phyloP scores from a whole-genome alignment of 2,329 filamentous ascomycete genomes.

The Cordyceps tenuipes region DNA sequence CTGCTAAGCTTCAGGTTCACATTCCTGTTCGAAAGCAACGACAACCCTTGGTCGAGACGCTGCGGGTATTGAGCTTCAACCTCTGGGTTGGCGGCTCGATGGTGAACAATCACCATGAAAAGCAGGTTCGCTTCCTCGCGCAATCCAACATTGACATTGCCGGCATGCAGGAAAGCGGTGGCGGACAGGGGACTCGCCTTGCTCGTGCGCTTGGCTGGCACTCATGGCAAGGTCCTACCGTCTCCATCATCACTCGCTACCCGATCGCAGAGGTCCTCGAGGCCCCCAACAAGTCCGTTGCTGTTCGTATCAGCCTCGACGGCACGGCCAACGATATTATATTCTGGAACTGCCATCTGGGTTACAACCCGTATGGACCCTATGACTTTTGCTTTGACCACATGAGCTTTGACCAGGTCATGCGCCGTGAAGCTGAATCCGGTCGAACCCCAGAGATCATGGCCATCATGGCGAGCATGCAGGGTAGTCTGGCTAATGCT shows the following conservation, averaged over 20 bases:
- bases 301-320: constrained; percentile 29
- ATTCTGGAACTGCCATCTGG: constrained; percentile 30
- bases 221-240: constrained; percentile 25
- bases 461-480: constrained; percentile 27
- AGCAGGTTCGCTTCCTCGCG: constrained; percentile 30
- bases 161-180: constrained; percentile 29
- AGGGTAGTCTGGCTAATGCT: constrained; percentile 22
- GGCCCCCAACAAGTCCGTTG: constrained; percentile 21
- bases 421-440: constrained; percentile 27
- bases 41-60: constrained; percentile 22
- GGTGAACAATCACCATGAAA: constrained; percentile 29
- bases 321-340: constrained; percentile 23
- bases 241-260: constrained; percentile 31
- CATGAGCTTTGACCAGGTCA: constrained; percentile 24
- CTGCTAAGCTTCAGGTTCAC: constrained; percentile 19
- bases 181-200: constrained; percentile 24
- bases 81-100: constrained; percentile 31
- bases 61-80: constrained; percentile 31
- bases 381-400: constrained; percentile 35
- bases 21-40: constrained; percentile 25
- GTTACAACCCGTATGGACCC: constrained; percentile 32
- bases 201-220: constrained; percentile 33
- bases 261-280: constrained; percentile 26
- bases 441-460: constrained; percentile 31
- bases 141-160: constrained; percentile 27